Evolutionary conservation across 2,329 filamentous ascomycete species (phyloP), one percentile per base, ranked within the genome.

Genomic region (Monascus ruber): DNA sequence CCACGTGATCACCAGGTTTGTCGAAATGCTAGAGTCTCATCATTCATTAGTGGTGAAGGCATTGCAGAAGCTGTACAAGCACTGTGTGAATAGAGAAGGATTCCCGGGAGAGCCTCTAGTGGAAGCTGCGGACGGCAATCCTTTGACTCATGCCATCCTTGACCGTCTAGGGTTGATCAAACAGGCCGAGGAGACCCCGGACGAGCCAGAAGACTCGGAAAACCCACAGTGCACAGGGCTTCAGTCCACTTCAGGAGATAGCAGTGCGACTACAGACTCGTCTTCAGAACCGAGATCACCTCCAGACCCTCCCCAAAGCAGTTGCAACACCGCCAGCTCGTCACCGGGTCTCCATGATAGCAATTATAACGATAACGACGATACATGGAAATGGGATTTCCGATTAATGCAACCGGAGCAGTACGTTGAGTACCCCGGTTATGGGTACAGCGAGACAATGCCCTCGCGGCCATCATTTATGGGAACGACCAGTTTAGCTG

Each of bases 11-110:
- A 42, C 7, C 36, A 66, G 63, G 35, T 66, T 65, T 33, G 63
- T 66, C 31, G 63, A 66, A 42, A 65, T 66, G 60, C 57, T 66
- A 27, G 61, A 66, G 43, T 65, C 63, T 5, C 61, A 66, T 27
- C 63, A 65, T 41, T 62, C 60, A 4, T 45, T 65, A 6, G 62
- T 64, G 4, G 59, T 66, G 33, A 64, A 64, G 45, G 63, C 61
- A 1, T 48, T 66, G 4, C 63, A 65, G 44, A 56, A 60, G 41
- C 47, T 66, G 28, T 65, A 66, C 49, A 63, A 58, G 34, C 54
- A 60, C 44, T 66, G 61, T 42, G 42, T 64, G 34, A 60, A 57
- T 44, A 64, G 65, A 26, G 61, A 66, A 47, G 59, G 60, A 10
- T 66, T 66, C 37, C 63, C 63, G 1, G 63, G 63, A 25, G 63